Conservation (phyloP, 202 grass and related monocot species). For the Zoysia matrella region DNA sequence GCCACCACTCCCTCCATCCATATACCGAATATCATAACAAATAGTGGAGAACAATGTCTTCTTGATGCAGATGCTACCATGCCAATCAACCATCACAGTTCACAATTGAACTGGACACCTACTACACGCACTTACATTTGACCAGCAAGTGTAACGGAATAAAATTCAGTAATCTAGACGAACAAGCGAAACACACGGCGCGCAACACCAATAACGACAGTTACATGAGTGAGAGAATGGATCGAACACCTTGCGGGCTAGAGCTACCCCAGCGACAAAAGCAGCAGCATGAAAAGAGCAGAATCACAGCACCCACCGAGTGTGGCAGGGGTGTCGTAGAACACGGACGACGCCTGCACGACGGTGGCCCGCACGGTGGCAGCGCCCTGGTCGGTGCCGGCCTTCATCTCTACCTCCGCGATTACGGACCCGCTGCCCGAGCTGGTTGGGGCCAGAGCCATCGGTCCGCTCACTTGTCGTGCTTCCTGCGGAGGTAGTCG, state of each 20-base stretch:
- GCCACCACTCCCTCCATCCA: background rate
- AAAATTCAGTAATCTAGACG: background rate
- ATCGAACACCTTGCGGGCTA: slow-evolving; percentile 37
- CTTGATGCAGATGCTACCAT: slow-evolving; percentile 16
- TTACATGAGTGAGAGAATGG: background rate
- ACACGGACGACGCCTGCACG: too few relatives aligned
- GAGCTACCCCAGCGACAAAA: background rate
- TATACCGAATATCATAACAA: background rate
- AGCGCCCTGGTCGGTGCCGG: too few relatives aligned
- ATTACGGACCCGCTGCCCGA: too few relatives aligned
- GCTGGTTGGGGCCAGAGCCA: too few relatives aligned
- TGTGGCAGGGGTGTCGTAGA: slow-evolving; percentile 50
- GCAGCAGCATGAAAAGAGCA: too few relatives aligned
- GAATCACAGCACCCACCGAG: slow-evolving; percentile 55
- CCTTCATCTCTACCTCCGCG: too few relatives aligned
- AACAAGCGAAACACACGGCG: slow-evolving; percentile 23
- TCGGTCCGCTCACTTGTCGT: background rate
- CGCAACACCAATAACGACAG: slow-evolving; percentile 4
- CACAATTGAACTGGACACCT: background rate
- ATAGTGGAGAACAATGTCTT: background rate
- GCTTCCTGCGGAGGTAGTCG: slow-evolving; percentile 79
- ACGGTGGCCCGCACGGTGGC: too few relatives aligned
- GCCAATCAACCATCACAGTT: background rate
- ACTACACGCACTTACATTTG: background rate
- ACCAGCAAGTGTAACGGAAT: background rate